Evolutionary conservation across 192 early-diverging fungal genomes (phyloP).

Genomic region (Rhizoclosmatium sp.): DNA sequence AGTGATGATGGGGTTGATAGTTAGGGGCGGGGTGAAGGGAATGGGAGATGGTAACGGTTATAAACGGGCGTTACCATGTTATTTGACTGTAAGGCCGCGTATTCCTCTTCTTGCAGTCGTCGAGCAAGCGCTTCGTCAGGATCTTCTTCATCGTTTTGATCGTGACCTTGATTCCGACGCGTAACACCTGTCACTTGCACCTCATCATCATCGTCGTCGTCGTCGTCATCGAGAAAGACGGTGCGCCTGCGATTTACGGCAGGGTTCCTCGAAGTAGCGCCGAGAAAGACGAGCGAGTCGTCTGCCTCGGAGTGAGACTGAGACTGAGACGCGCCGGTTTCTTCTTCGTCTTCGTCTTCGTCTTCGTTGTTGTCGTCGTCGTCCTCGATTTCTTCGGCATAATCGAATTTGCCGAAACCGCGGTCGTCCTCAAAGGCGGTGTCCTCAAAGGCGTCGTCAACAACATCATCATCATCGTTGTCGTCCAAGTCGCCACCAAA

Average conservation of each 20-base stretch:
- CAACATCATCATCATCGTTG: not conserved
- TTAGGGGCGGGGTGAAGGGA: not conserved
- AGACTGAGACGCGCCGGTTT: not conserved
- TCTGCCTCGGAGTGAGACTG: too few species aligned
- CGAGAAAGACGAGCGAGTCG: not conserved
- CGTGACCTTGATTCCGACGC: not conserved
- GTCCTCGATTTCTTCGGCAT: not conserved
- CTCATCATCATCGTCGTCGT: not conserved
- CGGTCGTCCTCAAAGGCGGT: not conserved
- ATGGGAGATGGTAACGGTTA: not conserved
- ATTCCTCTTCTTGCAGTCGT: conserved; percentile 30
- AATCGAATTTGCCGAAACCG: not conserved
- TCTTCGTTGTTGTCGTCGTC: not conserved
- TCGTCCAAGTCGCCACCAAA: not conserved
- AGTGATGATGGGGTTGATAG: not conserved
- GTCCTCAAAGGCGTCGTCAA: not conserved
- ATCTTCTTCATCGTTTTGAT: conserved; percentile 8
- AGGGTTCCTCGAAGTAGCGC: not conserved
- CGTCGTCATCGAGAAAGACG: not conserved
- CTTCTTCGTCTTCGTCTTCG: not conserved
- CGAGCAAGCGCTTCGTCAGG: not conserved
- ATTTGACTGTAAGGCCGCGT: not conserved
- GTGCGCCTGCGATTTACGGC: not conserved
- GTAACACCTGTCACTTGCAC: conserved; percentile 5
- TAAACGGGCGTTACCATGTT: conserved; percentile 3